Base-by-base conservation (phyloP, 106 monocot species). In the Dendrobium chrysotoxum region DNA sequence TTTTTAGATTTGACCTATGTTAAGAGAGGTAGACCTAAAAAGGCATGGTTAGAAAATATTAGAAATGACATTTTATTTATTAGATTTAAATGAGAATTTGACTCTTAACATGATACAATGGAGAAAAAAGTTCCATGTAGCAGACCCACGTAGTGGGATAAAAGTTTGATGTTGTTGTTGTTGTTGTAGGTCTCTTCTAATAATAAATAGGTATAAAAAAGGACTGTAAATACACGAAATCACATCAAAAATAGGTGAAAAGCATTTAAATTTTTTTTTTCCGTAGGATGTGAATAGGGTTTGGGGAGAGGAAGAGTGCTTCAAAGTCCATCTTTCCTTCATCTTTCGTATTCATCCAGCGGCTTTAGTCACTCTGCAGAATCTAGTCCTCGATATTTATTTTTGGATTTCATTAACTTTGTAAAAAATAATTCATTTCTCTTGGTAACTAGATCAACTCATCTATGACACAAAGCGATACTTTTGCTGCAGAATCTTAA, bases 401-500 rank as follows among this genome's bases (percentile, higher is more conserved):
- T 25, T 65, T 11, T 65, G 26, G 1, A 65, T 26, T 65, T 65
- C n/a, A 50, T 50, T 13, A 17, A 50, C 23, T 65, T 65, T 65
- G 25, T n/a, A n/a, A 26, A 65, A 50, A 50, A 50, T 20, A 54
- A 65, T 65, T 5, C 25, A 25, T 25, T 25, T 64, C 26, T 65
- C 8, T 65, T 65, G 64, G 26, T 23, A 64, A 64, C 5, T 64
- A 8, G 64, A 65, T 65, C 64, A 65, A 65, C 1, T 65, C 26
- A 65, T 65, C 8, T 65, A 65, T 26, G 26, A 23, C 26, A 65
- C 64, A 65, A 26, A 25, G 25, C 64, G 7, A 26, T 41, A 50
- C 53, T 74, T 67, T 54, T 20, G 30, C 80, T 91, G 86, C 91
- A 98, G 97, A 98, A 94, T 85, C 85, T 98, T 61, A 94, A 94